These are phyloP conservation scores for Austroboletus niveus DNA, from an alignment of 1,284 basidiomycete species.

Conservation along the genomic window DNA sequence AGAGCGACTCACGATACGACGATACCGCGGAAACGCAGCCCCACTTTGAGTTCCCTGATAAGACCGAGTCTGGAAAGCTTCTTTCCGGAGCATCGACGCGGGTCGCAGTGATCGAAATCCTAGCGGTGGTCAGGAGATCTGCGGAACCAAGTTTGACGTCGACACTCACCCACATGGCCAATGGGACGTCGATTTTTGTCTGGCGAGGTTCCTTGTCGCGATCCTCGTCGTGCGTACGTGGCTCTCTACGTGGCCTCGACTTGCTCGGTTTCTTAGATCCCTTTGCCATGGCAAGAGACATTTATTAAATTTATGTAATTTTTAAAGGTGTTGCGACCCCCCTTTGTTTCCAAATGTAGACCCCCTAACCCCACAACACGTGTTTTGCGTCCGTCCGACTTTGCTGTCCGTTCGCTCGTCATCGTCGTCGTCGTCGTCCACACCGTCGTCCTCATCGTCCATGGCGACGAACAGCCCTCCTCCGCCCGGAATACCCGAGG, in stretches of 20 bases:
- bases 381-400: conserved; percentile 22
- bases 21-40: conserved; percentile 86
- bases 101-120: conserved; percentile 99
- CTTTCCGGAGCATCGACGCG: conserved; percentile 92
- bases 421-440: conserved; percentile 24
- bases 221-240: background rate
- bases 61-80: conserved; percentile 86
- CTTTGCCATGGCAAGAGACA: conserved; percentile 9
- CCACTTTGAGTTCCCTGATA: conserved; percentile 82
- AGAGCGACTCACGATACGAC: conserved; percentile 80
- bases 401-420: conserved; percentile 8
- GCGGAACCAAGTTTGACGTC: background rate
- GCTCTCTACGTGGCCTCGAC: background rate
- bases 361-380: conserved; percentile 32
- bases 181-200: conserved; percentile 55
- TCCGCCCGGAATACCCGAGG: conserved; percentile 59
- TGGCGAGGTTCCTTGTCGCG: background rate
- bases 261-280: conserved; percentile 8
- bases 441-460: conserved; percentile 21
- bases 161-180: conserved; percentile 84
- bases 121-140: conserved; percentile 28
- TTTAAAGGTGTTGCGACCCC: conserved; percentile 7
- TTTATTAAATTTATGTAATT: no score
- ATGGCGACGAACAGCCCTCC: conserved; percentile 34
- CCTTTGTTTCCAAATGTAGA: conserved; percentile 4